Conservation (phyloP, 306 rosid species). For the Dryas alaskensis region DNA sequence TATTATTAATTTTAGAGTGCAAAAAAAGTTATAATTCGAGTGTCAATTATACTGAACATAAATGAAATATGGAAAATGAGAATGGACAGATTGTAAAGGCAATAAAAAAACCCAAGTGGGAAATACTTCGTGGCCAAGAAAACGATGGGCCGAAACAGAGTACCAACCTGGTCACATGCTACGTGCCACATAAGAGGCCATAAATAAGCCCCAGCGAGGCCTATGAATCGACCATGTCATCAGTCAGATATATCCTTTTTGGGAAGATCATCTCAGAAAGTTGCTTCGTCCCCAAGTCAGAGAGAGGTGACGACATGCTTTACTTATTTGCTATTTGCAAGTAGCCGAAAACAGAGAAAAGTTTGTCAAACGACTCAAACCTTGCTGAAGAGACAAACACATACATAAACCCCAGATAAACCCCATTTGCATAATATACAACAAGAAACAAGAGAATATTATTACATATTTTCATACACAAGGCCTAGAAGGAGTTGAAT, state of each 20-base stretch:
- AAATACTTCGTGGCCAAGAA: background rate
- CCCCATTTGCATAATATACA: background rate
- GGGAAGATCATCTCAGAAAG: background rate
- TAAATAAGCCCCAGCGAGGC: background rate
- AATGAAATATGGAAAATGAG: too few relatives aligned
- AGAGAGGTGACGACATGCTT: background rate
- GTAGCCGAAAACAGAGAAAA: background rate
- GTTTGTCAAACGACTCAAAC: background rate
- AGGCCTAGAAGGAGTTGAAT: background rate
- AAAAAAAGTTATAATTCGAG: too few relatives aligned
- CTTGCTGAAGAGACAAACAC: background rate
- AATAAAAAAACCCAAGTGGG: too few relatives aligned
- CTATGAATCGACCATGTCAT: background rate
- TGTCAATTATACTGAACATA: too few relatives aligned
- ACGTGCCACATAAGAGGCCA: background rate
- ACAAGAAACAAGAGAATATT: too few relatives aligned
- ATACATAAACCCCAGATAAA: background rate
- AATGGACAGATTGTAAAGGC: too few relatives aligned
- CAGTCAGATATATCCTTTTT: background rate
- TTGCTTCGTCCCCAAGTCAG: slow-evolving; percentile 9
- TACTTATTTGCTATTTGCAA: background rate
- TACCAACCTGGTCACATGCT: background rate
- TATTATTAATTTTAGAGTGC: too few relatives aligned
- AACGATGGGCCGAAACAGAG: background rate
- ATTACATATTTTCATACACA: too few relatives aligned